A percentile compares a stretch with the other conserved stretches of the same genome.
These are phyloP conservation scores for Ephemerocybe angulata DNA, from an alignment of 768 basidiomycete genomes.

Conservation along the genomic window DNA sequence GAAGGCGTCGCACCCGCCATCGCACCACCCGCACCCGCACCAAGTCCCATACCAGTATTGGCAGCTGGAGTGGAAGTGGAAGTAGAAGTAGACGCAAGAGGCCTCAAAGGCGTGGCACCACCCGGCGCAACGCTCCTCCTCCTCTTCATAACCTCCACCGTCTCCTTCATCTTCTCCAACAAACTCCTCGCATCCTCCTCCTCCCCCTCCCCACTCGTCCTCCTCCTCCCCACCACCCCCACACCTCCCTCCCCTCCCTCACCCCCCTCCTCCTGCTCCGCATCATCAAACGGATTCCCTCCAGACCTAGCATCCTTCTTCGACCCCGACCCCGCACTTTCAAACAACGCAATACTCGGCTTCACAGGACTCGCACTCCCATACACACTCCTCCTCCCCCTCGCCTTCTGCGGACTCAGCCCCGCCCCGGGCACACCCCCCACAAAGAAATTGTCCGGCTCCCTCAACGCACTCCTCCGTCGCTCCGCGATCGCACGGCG, in stretches of 20 bases:
- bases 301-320: neutral
- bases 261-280: neutral
- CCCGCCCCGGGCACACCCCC: slow-evolving; percentile 48
- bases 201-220: slow-evolving; percentile 22
- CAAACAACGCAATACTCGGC: slow-evolving; percentile 13
- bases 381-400: too few relatives aligned
- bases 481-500: slow-evolving; percentile 61
- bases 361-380: slow-evolving; percentile 19
- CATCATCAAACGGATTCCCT: neutral
- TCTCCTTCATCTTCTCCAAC: slow-evolving; percentile 48
- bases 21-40: too few relatives aligned
- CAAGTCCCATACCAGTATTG: too few relatives aligned
- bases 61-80: too few relatives aligned
- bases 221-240: slow-evolving; percentile 2
- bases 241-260: neutral
- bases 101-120: slow-evolving; percentile 8
- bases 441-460: slow-evolving; percentile 47
- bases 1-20: slow-evolving; percentile 5
- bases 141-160: slow-evolving; percentile 45
- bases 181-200: slow-evolving; percentile 39
- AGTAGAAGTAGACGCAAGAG: too few relatives aligned
- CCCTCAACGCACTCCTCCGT: slow-evolving; percentile 51
- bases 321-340: neutral
- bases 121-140: slow-evolving; percentile 33
- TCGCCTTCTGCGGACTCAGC: too few relatives aligned